Evolutionary conservation across 2,329 filamentous ascomycete genomes (phyloP).

Genomic region (Aspergillus costaricaensis): DNA sequence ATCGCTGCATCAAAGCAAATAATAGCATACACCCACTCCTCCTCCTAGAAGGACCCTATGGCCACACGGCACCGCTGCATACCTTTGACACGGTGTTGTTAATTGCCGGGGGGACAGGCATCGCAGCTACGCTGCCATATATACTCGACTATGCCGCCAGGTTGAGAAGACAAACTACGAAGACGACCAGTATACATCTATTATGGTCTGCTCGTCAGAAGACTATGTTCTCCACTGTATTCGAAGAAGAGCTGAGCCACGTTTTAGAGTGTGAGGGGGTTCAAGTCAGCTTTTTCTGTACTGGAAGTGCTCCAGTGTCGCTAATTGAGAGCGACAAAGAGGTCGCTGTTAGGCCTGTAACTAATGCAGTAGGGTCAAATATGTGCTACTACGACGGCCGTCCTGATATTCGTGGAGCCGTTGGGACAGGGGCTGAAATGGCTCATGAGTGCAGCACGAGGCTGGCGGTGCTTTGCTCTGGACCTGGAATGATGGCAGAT

Average conservation of each 20-base stretch:
- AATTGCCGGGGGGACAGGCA: constrained; percentile 35
- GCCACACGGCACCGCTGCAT: constrained; percentile 39
- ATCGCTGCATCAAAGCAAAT: constrained; percentile 40
- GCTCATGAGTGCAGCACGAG: rapidly evolving
- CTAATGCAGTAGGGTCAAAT: rapidly evolving
- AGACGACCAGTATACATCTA: constrained; percentile 8
- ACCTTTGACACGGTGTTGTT: constrained; percentile 53
- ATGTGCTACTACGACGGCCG: too few relatives aligned
- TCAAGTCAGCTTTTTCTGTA: too few relatives aligned
- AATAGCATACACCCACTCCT: constrained; percentile 37
- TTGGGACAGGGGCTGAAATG: background rate
- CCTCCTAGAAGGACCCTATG: constrained; percentile 51
- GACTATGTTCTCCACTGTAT: constrained; percentile 14
- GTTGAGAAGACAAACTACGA: background rate
- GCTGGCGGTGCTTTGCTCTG: background rate
- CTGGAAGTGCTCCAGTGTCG: too few relatives aligned
- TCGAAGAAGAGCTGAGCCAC: too few relatives aligned
- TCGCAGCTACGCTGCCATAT: constrained; percentile 42
- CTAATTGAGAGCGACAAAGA: too few relatives aligned
- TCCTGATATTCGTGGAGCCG: too few relatives aligned
- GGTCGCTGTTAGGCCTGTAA: rapidly evolving
- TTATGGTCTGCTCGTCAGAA: constrained; percentile 28
- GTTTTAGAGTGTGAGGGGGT: too few relatives aligned
- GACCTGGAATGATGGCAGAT: background rate
- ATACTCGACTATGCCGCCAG: constrained; percentile 26